Evolutionary conservation across 2,329 filamentous ascomycete genomes (phyloP), one percentile per base, ranked within the genome.

Genomic region (Curvularia spicifera): DNA sequence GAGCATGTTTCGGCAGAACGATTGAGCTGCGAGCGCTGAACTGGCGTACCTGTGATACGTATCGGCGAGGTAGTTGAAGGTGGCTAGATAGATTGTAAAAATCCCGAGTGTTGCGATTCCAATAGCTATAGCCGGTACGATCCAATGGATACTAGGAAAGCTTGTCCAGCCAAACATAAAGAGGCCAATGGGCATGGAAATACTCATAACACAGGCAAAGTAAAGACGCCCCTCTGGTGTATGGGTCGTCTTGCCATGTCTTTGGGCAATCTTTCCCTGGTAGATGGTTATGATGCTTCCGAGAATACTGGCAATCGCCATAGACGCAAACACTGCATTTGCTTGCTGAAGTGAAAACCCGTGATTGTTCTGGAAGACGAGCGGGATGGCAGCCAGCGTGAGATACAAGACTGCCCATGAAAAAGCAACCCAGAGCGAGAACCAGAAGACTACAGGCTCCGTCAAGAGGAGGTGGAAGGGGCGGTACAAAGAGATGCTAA

Each of bases 41-140:
- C 89, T 92, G 0, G 93, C 91, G 69, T 94, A 97, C 2, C 85
- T 82, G 71, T 93, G 89, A 75, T 97, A 97, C 1, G 89, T 89
- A 72, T 97, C 93, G 20, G 93, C 92, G 1, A 97, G 83, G 68
- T 96, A 97, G 73, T 97, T 97, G 80, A 97, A 97, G 0, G 92
- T 91, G 2, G 93, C 89, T 1, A 97, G 83, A 71, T 76, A 74
- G 35, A 97, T 87, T 40, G 87, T 89, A 75, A 91, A 94, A 64
- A 97, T 96, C 4, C 28, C 93, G 89, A 94, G 90, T 0, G 90
- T 94, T 0, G 91, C 88, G 58, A 92, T 85, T 0, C 83, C 86
- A 33, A 97, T 82, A 0, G 87, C 89, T 3, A 94, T 76, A 0
- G 87, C 78, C 0, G 91, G 91, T 0, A 86, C 85, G 54, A 91